phyloP scores from a whole-genome alignment of 2,329 filamentous ascomycete genomes.

The Fusarium irregulare region DNA sequence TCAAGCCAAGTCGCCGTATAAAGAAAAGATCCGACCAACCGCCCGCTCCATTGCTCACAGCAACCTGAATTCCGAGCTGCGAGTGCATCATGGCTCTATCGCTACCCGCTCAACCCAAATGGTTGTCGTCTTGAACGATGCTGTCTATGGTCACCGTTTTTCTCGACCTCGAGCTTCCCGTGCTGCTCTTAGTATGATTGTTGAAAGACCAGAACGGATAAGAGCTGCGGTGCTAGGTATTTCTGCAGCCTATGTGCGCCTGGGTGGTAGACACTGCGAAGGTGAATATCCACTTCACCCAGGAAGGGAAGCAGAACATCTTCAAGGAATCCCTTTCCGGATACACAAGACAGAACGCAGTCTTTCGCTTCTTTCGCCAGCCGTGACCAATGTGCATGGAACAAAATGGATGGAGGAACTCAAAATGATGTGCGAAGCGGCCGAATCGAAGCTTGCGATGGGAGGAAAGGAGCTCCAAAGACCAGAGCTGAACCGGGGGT shows the following conservation, averaged over 20 bases:
- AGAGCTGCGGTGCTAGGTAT: slow-evolving; percentile 85
- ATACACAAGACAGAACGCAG: slow-evolving; percentile 83
- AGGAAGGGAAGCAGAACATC: slow-evolving; percentile 62
- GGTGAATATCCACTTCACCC: slow-evolving; percentile 76
- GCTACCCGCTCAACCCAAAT: slow-evolving; percentile 66
- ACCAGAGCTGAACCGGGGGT: slow-evolving; percentile 68
- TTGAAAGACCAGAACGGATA: slow-evolving; percentile 92
- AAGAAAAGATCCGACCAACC: slow-evolving; percentile 57
- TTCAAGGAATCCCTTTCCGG: slow-evolving; percentile 78
- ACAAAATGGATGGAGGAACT: slow-evolving; percentile 94
- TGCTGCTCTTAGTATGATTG: slow-evolving; percentile 79
- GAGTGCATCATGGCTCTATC: slow-evolving; percentile 65
- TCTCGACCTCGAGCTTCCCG: slow-evolving; percentile 83
- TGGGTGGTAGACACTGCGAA: slow-evolving; percentile 82
- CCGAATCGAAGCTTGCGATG: slow-evolving; percentile 80
- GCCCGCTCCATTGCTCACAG: slow-evolving; percentile 70
- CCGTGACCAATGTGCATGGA: slow-evolving; percentile 92
- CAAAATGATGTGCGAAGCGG: slow-evolving; percentile 82
- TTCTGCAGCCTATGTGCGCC: slow-evolving; percentile 87
- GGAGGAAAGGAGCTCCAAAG: slow-evolving; percentile 83
- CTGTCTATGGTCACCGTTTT: slow-evolving; percentile 93
- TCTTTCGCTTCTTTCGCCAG: slow-evolving; percentile 76
- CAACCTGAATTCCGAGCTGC: slow-evolving; percentile 77
- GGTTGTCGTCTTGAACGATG: slow-evolving; percentile 88
- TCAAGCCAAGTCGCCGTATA: slow-evolving; percentile 52